Evolutionary conservation across 1,139 yeast species (phyloP).

Genomic region (Taphrina betulina): DNA sequence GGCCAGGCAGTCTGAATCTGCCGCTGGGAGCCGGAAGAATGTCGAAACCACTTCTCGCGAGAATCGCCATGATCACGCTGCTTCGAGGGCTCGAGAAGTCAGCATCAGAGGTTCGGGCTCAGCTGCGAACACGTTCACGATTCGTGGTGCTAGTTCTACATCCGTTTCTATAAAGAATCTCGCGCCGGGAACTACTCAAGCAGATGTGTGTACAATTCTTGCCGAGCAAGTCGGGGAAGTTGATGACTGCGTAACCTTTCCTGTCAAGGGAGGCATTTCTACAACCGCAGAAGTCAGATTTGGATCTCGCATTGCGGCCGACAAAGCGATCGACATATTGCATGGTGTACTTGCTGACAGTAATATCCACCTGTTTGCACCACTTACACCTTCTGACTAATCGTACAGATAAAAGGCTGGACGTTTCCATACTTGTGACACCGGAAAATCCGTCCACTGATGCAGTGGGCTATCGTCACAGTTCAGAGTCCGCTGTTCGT

Average conservation of each 20-base stretch:
- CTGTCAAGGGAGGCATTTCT: conserved; percentile 21
- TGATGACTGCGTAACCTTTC: conserved; percentile 14
- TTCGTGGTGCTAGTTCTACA: conserved; percentile 28
- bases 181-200: conserved; percentile 26
- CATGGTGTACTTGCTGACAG: conserved; percentile 22
- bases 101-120: conserved; percentile 4
- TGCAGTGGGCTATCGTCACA: no score
- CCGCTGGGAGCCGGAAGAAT: neutral
- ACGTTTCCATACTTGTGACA: conserved; percentile 5
- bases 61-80: neutral
- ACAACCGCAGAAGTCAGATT: conserved; percentile 21
- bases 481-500: no score
- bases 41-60: neutral
- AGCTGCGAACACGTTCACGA: conserved; percentile 3
- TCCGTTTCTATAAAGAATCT: conserved; percentile 19
- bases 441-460: no score
- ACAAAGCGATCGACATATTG: conserved; percentile 21
- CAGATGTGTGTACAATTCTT: conserved; percentile 17
- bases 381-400: neutral
- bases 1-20: neutral
- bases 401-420: conserved; percentile 8
- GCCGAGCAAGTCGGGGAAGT: conserved; percentile 21
- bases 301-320: conserved; percentile 26
- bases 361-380: neutral
- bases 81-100: neutral